Percentiles rank a stretch among this genome's conserved stretches.
phyloP scores from a whole-genome alignment of 257 asterid genomes.

The Pogostemon cablin region DNA sequence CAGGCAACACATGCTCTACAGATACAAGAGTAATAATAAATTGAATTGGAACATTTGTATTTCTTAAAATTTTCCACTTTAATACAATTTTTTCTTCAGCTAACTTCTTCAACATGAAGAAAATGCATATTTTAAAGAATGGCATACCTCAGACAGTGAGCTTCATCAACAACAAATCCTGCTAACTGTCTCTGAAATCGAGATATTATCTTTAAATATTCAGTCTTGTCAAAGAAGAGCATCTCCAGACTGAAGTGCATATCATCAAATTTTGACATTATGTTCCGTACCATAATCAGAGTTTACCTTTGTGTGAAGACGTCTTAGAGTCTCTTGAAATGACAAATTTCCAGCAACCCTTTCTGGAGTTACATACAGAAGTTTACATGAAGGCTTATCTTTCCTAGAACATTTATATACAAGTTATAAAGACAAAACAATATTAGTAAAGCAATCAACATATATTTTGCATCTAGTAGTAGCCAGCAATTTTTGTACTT shows the following conservation, averaged over 20 bases:
- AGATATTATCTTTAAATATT: slow-evolving; percentile 23
- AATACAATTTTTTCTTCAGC: slow-evolving; percentile 16
- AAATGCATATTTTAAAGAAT: slow-evolving; percentile 12
- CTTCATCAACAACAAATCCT: slow-evolving; percentile 96
- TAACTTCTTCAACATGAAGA: slow-evolving; percentile 27
- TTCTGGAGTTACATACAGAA: slow-evolving; percentile 95
- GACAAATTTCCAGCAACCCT: slow-evolving; percentile 87
- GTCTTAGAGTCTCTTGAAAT: slow-evolving; percentile 76
- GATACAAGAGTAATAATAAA: too few relatives aligned
- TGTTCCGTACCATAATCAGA: slow-evolving; percentile 25
- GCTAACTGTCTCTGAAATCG: slow-evolving; percentile 80
- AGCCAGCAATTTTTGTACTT: neutral
- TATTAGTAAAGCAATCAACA: slow-evolving; percentile 18
- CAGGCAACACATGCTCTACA: too few relatives aligned
- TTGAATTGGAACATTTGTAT: neutral
- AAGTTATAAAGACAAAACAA: slow-evolving; percentile 14
- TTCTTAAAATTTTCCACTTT: neutral
- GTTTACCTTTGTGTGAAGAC: slow-evolving; percentile 70
- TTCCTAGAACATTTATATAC: slow-evolving; percentile 56
- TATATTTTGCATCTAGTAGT: neutral
- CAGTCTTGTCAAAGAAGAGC: slow-evolving; percentile 20
- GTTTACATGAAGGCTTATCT: slow-evolving; percentile 91
- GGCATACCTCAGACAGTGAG: slow-evolving; percentile 92
- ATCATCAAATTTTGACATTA: slow-evolving; percentile 24
- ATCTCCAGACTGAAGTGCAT: slow-evolving; percentile 17